Base-by-base conservation (phyloP, 257 asterid genomes). In the Rehmannia glutinosa region DNA sequence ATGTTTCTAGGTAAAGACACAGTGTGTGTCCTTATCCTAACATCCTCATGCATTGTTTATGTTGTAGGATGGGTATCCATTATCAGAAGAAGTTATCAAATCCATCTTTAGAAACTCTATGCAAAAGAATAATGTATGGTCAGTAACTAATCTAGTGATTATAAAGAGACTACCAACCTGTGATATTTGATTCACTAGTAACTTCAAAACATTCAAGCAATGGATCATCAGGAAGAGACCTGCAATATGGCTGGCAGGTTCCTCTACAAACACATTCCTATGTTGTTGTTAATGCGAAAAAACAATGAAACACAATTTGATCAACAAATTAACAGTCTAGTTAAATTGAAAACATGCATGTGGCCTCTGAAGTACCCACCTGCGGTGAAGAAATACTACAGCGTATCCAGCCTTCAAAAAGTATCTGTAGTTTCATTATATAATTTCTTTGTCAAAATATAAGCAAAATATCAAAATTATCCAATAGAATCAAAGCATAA, bases 361-460 rank as follows among this genome's bases (percentile, higher is more conserved):
- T 24, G 8, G 13, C 15, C 53, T 25, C 11, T 17, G 42, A 52
- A 66, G 60, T 71, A 70, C 80, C 19, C 32, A 92, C 98, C 90
- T 87, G 2, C 97, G 90, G 52, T 92, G 78, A 30, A 92, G 91
- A 79, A 92, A 92, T 54, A 90, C 83, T 61, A 92, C 96, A 11
- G 96, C 80, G 72, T 92, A 92, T 66, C 95, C 96, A 61, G 96
- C 92, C 78, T 86, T 87, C 85, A 92, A 57, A 70, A 90, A 92
- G 72, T 84, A 90, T 73, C 98, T 89, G 90, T 50, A 80, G 53
- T 54, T 70, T 57, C 73, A 72, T 45, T 17, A n/a, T 15, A 2
- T 28, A 76, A 68, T 63, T 16, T 50, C 5, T 21, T 45, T 8
- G 56, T 73, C 33, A 61, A 70, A 35, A 20, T 51, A 47, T 32